phyloP scores from a whole-genome alignment of 2,329 filamentous ascomycete species.

The Hymenoscyphus salicellus region DNA sequence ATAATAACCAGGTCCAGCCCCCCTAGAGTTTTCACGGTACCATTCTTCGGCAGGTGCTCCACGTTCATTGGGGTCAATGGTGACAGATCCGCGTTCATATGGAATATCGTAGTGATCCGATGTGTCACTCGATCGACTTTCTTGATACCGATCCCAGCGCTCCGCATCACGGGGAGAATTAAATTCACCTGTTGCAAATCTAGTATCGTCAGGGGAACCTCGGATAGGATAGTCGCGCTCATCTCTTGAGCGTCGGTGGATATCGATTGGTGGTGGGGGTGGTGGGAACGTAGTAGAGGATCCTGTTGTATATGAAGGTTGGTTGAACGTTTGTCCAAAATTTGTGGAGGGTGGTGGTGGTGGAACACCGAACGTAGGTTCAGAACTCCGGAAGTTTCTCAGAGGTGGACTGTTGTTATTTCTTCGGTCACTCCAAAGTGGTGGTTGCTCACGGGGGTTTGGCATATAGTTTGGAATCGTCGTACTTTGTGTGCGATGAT shows the following conservation, averaged over 20 bases:
- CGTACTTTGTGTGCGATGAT: constrained; percentile 26
- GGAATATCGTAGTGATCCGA: constrained; percentile 14
- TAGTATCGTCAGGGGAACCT: constrained; percentile 26
- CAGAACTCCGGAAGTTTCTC: constrained; percentile 29
- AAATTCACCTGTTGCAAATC: constrained; percentile 26
- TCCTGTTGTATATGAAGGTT: not conserved
- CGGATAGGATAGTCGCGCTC: constrained; percentile 21
- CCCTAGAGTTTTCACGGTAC: constrained; percentile 20
- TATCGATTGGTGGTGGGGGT: constrained; percentile 30
- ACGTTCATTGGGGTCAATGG: constrained; percentile 20
- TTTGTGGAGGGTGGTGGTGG: constrained; percentile 24
- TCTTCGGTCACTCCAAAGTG: constrained; percentile 16
- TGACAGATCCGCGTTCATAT: constrained; percentile 21
- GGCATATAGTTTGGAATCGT: constrained; percentile 24
- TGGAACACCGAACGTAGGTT: constrained; percentile 25
- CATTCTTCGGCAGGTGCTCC: constrained; percentile 22
- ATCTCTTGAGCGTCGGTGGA: constrained; percentile 22
- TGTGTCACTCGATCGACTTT: constrained; percentile 8
- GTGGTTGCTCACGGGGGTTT: constrained; percentile 8
- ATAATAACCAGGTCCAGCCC: constrained; percentile 4
- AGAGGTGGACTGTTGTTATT: constrained; percentile 28
- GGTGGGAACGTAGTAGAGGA: constrained; percentile 25
- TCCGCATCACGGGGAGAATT: constrained; percentile 34
- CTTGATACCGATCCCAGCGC: constrained; percentile 31
- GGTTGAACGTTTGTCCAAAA: not conserved